A percentile compares a stretch with the other conserved stretches of the same genome.
Evolutionary conservation across 2,329 filamentous ascomycete species (phyloP).

Genomic region (Pseudomassariella vexata): DNA sequence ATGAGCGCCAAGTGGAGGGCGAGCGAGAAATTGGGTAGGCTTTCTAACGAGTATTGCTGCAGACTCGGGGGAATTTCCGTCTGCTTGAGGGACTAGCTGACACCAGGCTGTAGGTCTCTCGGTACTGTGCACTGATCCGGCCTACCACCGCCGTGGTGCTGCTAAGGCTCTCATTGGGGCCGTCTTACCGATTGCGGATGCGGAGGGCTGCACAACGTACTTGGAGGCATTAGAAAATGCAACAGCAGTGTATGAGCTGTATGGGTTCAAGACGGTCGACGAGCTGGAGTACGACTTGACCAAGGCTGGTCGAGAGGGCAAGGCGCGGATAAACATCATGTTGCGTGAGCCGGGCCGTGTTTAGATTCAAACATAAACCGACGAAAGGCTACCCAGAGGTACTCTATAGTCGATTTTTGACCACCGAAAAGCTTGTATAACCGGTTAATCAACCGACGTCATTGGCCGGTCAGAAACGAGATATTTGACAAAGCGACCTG

Average conservation of each 20-base stretch:
- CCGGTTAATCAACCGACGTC: no score
- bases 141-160: slow-evolving; percentile 7
- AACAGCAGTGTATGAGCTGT: slow-evolving; percentile 5
- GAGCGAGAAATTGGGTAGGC: slow-evolving; percentile 19
- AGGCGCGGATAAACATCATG: slow-evolving; percentile 6
- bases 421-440: no score
- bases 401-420: no score
- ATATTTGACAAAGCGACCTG: no score
- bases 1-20: slow-evolving; percentile 16
- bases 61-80: not conserved
- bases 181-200: slow-evolving; percentile 6
- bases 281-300: slow-evolving; percentile 7
- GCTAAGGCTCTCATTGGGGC: slow-evolving; percentile 4
- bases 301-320: slow-evolving; percentile 7
- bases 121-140: slow-evolving; percentile 5
- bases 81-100: not conserved
- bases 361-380: no score
- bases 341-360: slow-evolving; percentile 6
- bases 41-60: not conserved
- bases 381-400: no score
- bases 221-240: slow-evolving; percentile 8
- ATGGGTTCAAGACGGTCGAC: slow-evolving; percentile 9
- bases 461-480: no score
- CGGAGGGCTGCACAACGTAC: slow-evolving; percentile 7
- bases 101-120: slow-evolving; percentile 3